Percentiles rank a stretch among this genome's conserved stretches.
Evolutionary conservation across 768 basidiomycete species (phyloP).

Genomic region (Phylloporus scabripes): DNA sequence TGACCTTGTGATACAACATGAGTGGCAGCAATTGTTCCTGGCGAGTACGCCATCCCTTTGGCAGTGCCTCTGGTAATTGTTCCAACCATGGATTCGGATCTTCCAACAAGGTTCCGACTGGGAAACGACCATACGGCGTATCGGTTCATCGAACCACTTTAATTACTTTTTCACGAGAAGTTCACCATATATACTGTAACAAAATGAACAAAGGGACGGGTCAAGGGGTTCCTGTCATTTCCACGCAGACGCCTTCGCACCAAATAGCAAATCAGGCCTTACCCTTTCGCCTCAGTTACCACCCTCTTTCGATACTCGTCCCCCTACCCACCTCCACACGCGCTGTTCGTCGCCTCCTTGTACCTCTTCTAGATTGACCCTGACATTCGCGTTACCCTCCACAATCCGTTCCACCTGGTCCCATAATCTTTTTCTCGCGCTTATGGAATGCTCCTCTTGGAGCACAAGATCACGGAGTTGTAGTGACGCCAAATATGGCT

Average conservation of each 20-base stretch:
- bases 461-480: conserved; percentile 86
- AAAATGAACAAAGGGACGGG: conserved; percentile 16
- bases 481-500: conserved; percentile 75
- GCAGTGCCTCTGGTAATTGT: conserved; percentile 29
- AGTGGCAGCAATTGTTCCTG: conserved; percentile 28
- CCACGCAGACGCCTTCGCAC: conserved; percentile 11
- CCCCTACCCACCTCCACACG: conserved; percentile 89
- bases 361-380: conserved; percentile 78
- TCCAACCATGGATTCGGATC: conserved; percentile 30
- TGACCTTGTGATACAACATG: conserved; percentile 21
- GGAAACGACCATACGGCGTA: conserved; percentile 18
- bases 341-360: conserved; percentile 81
- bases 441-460: conserved; percentile 72
- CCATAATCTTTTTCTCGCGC: conserved; percentile 67
- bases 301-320: conserved; percentile 33
- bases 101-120: conserved; percentile 27
- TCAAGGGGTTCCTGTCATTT: conserved; percentile 23
- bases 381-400: conserved; percentile 87
- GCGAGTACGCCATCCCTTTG: conserved; percentile 16
- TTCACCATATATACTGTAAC: conserved; percentile 17
- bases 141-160: conserved; percentile 24
- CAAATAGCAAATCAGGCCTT: conserved; percentile 17
- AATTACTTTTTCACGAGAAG: conserved; percentile 20
- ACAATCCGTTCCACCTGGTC: conserved; percentile 77
- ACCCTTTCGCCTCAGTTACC: conserved; percentile 22